Base-by-base conservation (phyloP, 2,329 filamentous ascomycete genomes). In the Septoria petroselini region DNA sequence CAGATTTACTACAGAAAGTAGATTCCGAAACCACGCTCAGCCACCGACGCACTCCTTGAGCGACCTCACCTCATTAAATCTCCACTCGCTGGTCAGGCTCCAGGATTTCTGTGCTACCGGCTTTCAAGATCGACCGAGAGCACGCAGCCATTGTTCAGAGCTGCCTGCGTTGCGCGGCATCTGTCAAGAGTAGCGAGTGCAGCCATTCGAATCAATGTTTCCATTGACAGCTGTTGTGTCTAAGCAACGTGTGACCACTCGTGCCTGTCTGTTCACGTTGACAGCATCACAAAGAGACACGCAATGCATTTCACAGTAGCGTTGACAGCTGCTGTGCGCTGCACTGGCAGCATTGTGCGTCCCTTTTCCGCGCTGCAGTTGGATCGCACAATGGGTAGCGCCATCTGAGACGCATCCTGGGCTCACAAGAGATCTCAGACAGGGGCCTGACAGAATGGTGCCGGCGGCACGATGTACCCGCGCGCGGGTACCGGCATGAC, bases 1-100 rank as follows among this genome's bases (percentile, higher is more conserved):
- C 58, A 75, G 72, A 70, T 76, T 48, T 76, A 74, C 58, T 76
- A 76, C 60, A 69, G 73, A 40, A 76, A 76, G 38, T 58, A 46
- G 42, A 21, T 18, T 33, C 30, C 42, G 35, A 53, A 42, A 18
- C 42, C 30, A 14, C 35, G 15, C 42, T 47, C 39, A 41, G 38
- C 49, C 49, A 42, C 49, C 41, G 23, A 30, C 34, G 35, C 31
- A 44, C 30, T 39, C 31, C 29, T 31, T 47, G 49, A 39, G 43
- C 42, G 21, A 47, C 42, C 42, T 9, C 34, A 29, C 25, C 17
- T 18, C 33, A 27, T 21, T 46, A 19, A 39, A 39, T 14, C n/a
- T 46, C 21, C 14, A 38, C 34, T 27, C 30, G 42, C 15, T 46
- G 34, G 38, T 33, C 14, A 29, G 15, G 29, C 9, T 27, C 12